Evolutionary conservation across 2,329 filamentous ascomycete species (phyloP), one percentile per base, ranked within the genome.

Genomic region (Aspergillus nomiae): DNA sequence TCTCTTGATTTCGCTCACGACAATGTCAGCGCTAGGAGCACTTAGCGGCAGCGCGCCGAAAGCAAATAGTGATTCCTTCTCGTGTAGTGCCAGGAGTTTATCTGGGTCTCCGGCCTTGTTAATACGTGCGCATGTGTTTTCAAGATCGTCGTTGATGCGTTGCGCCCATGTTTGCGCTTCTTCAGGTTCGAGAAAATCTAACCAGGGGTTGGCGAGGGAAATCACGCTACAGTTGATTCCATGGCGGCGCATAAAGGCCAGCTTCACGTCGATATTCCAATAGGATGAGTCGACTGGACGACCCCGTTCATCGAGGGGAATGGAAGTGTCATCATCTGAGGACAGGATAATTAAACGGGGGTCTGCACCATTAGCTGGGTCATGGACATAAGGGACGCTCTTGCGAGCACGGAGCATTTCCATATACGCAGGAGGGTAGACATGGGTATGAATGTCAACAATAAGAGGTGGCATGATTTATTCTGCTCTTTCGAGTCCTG

Each of bases 141-240:
- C 87, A 58, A 97, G 89, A 67, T 94, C 92, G 68, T 89, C 82
- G 76, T 97, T 97, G 75, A 96, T 89, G 0, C 82, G 82, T 59
- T 80, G 73, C 0, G 92, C 92, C 56, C 89, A 87, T 34, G 78
- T 74, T 1, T 85, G 86, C 0, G 91, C 90, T 67, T 89, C 86
- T 4, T 81, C 75, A 0, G 86, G 74, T 0, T 82, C 77, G 0
- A 97, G 79, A 74, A 96, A 97, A 78, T 97, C 94, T 2, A 97
- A 85, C 94, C 94, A 97, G 0, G 94, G 94, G 73, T 97, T 97
- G 16, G 94, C 94, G 26, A 97, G 87, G 0, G 92, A 95, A 66
- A 97, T 88, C 57, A 97, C 91, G 1, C 91, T 95, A 67, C 90
- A 88, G 76, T 90, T 86, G 75, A 97, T 97, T 59, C 82, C 82